Conservation (phyloP, 2,329 filamentous ascomycete species). For the Fusarium proliferatum region DNA sequence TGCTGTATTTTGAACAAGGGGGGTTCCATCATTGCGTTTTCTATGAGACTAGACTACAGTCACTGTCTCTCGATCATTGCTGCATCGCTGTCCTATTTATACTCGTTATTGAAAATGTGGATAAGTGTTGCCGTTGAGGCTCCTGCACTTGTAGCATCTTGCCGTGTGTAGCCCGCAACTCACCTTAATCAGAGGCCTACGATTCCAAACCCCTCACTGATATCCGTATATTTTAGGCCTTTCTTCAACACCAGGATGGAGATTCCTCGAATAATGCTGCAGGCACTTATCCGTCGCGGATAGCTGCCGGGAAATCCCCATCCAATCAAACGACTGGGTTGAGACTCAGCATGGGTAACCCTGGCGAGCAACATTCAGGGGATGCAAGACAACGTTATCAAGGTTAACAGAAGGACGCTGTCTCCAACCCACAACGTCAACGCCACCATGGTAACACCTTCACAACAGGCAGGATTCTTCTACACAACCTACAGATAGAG, state of each 20-base stretch:
- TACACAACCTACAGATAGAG: background rate
- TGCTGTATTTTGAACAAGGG: constrained; percentile 14
- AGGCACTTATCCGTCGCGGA: constrained; percentile 32
- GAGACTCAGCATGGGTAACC: constrained; percentile 18
- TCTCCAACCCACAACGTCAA: constrained; percentile 13
- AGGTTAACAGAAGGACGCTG: constrained; percentile 15
- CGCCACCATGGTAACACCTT: constrained; percentile 5
- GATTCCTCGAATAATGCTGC: constrained; percentile 1
- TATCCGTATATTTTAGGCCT: background rate
- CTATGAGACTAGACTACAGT: background rate
- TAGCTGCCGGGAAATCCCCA: constrained; percentile 16
- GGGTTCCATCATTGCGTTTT: background rate
- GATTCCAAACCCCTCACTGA: background rate
- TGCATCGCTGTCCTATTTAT: background rate
- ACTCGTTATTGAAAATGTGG: background rate
- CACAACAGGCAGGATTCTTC: background rate
- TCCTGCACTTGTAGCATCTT: background rate
- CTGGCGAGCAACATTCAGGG: constrained; percentile 18
- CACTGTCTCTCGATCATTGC: constrained; percentile 8
- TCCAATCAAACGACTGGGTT: constrained; percentile 17
- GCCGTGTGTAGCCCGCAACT: background rate
- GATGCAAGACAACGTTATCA: constrained; percentile 22
- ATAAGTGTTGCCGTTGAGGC: background rate
- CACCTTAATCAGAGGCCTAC: background rate
- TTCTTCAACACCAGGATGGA: constrained; percentile 1